These are phyloP conservation scores for Lasiodiplodia citricola DNA, from an alignment of 2,329 filamentous ascomycete species.

Conservation along the genomic window DNA sequence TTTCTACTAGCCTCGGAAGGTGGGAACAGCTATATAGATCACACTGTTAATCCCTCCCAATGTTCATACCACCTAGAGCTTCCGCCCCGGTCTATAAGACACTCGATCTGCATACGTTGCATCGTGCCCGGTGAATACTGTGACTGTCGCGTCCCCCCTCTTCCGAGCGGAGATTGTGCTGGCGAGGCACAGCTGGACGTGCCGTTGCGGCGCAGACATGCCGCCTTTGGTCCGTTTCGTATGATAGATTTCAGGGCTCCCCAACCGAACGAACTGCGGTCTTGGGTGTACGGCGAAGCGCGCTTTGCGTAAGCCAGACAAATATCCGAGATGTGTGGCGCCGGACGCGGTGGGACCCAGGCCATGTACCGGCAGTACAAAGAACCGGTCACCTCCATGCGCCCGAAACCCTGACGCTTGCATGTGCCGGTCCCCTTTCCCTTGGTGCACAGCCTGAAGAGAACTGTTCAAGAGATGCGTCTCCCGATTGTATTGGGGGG, in stretches of 20 bases:
- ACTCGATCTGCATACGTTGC: neutral
- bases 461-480: neutral
- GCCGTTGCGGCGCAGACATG: neutral
- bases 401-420: neutral
- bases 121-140: neutral
- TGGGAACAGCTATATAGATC: neutral
- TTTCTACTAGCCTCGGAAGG: constrained; percentile 6
- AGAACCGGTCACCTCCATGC: constrained; percentile 5
- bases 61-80: neutral
- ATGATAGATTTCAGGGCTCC: too few relatives aligned
- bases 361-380: neutral
- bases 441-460: neutral
- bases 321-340: neutral
- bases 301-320: neutral
- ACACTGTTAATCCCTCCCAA: neutral
- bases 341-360: neutral
- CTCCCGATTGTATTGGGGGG: neutral
- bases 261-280: neutral
- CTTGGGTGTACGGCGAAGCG: neutral
- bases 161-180: neutral
- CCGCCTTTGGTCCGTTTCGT: too few relatives aligned
- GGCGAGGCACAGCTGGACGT: neutral
- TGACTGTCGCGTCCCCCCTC: too few relatives aligned
- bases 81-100: neutral
- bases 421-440: neutral